phyloP scores from a whole-genome alignment of 768 basidiomycete species.

The Lenzites betulinus region DNA sequence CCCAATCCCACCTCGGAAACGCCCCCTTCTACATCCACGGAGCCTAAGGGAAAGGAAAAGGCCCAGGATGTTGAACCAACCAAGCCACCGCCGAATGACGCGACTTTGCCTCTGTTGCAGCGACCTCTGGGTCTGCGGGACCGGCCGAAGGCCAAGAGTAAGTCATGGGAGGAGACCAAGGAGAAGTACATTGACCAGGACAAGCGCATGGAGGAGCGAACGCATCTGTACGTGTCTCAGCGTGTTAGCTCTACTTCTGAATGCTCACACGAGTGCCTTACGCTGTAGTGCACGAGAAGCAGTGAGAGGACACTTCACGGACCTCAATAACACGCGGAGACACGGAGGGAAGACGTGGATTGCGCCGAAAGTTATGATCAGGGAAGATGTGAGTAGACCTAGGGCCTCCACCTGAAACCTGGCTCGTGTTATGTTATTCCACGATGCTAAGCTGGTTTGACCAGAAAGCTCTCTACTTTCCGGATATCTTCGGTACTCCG shows the following conservation, averaged over 20 bases:
- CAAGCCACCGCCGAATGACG: not conserved
- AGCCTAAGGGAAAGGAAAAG: slow-evolving; percentile 16
- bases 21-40: not conserved
- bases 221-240: slow-evolving; percentile 47
- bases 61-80: not conserved
- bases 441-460: not conserved
- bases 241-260: not conserved
- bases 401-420: not conserved
- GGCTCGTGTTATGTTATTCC: too few species aligned
- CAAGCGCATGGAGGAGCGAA: slow-evolving; percentile 66
- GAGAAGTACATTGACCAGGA: slow-evolving; percentile 75
- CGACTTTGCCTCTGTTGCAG: slow-evolving; percentile 41
- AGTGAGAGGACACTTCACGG: slow-evolving; percentile 86
- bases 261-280: not conserved
- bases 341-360: slow-evolving; percentile 96
- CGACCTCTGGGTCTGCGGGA: slow-evolving; percentile 79
- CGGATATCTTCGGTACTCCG: slow-evolving; percentile 76
- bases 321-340: slow-evolving; percentile 74
- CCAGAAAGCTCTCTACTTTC: slow-evolving; percentile 91
- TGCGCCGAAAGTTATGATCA: slow-evolving; percentile 85
- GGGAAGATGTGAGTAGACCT: slow-evolving; percentile 72
- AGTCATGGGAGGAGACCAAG: slow-evolving; percentile 60
- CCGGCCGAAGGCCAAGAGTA: slow-evolving; percentile 59
- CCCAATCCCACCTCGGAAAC: not conserved
- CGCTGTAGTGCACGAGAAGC: slow-evolving; percentile 56